phyloP scores from a whole-genome alignment of 2,329 filamentous ascomycete genomes.

The Aspergillus calidoustus region DNA sequence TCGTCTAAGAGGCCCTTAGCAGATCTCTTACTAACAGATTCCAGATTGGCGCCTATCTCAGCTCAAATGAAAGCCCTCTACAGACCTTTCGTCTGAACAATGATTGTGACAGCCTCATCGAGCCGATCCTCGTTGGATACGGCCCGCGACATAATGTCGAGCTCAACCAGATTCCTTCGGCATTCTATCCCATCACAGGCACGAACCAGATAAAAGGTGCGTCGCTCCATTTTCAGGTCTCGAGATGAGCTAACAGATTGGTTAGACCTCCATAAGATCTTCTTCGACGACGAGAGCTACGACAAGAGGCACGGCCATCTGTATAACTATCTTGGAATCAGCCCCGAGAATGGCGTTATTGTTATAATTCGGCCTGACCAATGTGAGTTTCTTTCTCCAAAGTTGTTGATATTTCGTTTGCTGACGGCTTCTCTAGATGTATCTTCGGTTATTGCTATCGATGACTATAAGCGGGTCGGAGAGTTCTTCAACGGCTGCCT shows the following conservation, averaged over 20 bases:
- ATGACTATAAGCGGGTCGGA: conserved; percentile 38
- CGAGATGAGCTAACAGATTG: neutral
- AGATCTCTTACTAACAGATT: conserved; percentile 13
- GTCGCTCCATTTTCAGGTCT: conserved; percentile 10
- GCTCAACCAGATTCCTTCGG: conserved; percentile 57
- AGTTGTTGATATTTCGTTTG: neutral
- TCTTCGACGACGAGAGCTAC: conserved; percentile 60
- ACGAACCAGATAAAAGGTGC: conserved; percentile 60
- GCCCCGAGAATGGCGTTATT: conserved; percentile 51
- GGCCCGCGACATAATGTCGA: conserved; percentile 55
- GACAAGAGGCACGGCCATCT: conserved; percentile 61
- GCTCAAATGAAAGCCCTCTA: conserved; percentile 48
- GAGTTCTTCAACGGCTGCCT: conserved; percentile 43
- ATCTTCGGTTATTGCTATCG: conserved; percentile 41
- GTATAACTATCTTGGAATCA: conserved; percentile 61
- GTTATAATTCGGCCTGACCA: conserved; percentile 66
- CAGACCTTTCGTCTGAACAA: conserved; percentile 48
- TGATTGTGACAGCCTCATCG: conserved; percentile 61
- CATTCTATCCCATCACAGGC: conserved; percentile 62
- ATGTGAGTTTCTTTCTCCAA: conserved; percentile 48
- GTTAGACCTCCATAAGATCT: conserved; percentile 63
- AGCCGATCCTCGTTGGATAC: conserved; percentile 59
- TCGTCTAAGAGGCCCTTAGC: neutral
- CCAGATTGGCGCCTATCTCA: conserved; percentile 47
- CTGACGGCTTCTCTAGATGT: conserved; percentile 36